Percentiles rank a stretch among this genome's conserved stretches.
These are phyloP conservation scores for Paramecium octaurelia DNA, from an alignment of 73 alveolate species.

Conservation along the genomic window DNA sequence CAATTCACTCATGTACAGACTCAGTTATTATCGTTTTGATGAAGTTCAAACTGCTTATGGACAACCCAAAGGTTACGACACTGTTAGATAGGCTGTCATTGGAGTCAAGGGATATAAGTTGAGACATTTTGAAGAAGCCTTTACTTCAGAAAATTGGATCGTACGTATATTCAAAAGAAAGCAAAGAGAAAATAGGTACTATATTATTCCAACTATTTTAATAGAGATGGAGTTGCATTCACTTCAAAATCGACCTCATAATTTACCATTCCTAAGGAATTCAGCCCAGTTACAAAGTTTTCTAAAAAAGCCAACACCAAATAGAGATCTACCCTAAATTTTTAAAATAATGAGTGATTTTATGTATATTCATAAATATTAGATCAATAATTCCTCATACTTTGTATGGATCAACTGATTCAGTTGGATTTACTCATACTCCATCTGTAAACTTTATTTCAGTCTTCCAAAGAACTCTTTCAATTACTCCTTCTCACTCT, in stretches of 20 bases:
- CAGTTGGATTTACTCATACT: not conserved
- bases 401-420: not conserved
- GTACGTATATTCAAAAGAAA: conserved; percentile 78
- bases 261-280: not conserved
- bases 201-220: not conserved
- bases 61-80: conserved; percentile 80
- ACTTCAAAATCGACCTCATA: not conserved
- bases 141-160: conserved; percentile 87
- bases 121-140: conserved; percentile 85
- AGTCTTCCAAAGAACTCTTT: not conserved
- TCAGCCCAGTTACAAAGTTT: not conserved
- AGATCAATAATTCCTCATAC: not conserved
- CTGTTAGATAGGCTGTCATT: conserved; percentile 80
- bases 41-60: conserved; percentile 75
- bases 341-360: not conserved
- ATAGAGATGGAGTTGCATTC: conserved; percentile 29
- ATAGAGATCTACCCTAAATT: not conserved
- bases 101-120: conserved; percentile 84
- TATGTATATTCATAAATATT: not conserved
- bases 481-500: not conserved
- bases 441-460: not conserved
- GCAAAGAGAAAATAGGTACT: conserved; percentile 63
- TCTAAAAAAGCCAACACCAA: not conserved
- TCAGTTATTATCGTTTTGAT: conserved; percentile 83
- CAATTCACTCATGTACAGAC: conserved; percentile 83